phyloP scores from a whole-genome alignment of 2,329 filamentous ascomycete genomes.

The Diplodia corticola region DNA sequence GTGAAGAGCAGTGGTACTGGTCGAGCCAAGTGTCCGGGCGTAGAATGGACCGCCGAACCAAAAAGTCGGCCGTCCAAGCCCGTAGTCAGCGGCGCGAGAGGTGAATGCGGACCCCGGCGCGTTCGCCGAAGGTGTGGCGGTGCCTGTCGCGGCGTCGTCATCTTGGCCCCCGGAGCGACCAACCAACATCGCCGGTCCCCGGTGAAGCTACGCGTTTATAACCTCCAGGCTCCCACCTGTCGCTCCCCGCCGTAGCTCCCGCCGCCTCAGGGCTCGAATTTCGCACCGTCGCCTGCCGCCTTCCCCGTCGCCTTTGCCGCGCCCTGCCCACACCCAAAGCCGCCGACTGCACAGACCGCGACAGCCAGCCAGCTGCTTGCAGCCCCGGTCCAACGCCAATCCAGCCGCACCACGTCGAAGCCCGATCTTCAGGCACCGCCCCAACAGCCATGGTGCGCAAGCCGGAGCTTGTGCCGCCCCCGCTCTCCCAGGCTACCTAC shows the following conservation, averaged over 20 bases:
- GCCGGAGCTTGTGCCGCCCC: constrained; percentile 44
- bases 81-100: neutral
- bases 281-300: neutral
- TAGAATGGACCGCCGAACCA: too few relatives aligned
- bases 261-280: neutral
- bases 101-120: neutral
- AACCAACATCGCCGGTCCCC: neutral
- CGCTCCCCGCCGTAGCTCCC: neutral
- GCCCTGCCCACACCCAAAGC: neutral
- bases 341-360: constrained; percentile 10
- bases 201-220: neutral
- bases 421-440: neutral
- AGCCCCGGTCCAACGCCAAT: constrained; percentile 15
- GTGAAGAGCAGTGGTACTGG: too few relatives aligned
- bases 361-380: constrained; percentile 7
- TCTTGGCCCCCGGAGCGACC: neutral
- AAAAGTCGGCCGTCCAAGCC: neutral
- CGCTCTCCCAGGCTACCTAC: constrained; percentile 39
- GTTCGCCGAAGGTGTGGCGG: constrained; percentile 6
- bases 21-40: too few relatives aligned
- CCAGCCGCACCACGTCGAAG: neutral
- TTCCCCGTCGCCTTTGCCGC: neutral
- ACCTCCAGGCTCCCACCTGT: constrained; percentile 10
- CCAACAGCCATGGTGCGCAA: constrained; percentile 48
- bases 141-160: constrained; percentile 12